A percentile compares a stretch with the other conserved stretches of the same genome.
Conservation (phyloP, 176 grass and related monocot genomes). For the Ensete glaucum region DNA sequence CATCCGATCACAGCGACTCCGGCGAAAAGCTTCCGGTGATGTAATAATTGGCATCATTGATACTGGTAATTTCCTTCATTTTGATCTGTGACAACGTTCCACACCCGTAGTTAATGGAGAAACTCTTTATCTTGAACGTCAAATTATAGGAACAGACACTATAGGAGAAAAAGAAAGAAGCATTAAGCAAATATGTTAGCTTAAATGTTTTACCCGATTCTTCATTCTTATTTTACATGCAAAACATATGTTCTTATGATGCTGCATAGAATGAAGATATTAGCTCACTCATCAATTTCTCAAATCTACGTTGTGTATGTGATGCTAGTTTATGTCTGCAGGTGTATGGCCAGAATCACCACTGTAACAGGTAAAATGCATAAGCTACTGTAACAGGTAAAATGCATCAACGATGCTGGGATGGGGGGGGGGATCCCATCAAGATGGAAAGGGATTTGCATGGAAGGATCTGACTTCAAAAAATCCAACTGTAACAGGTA, state of each 20-base stretch:
- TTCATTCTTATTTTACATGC: background rate
- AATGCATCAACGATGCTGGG: conserved; percentile 64
- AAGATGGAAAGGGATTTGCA: conserved; percentile 82
- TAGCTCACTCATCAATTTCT: background rate
- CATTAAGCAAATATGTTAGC: too few relatives aligned
- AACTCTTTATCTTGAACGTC: background rate
- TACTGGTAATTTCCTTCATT: conserved; percentile 32
- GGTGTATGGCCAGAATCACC: conserved; percentile 87
- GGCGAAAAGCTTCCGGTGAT: conserved; percentile 52
- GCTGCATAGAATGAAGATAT: too few relatives aligned
- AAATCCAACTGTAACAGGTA: conserved; percentile 82
- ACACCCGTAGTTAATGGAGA: background rate
- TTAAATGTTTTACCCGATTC: background rate
- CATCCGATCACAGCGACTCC: conserved; percentile 43
- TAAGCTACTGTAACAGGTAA: too few relatives aligned
- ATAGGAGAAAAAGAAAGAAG: background rate
- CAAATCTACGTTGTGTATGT: background rate
- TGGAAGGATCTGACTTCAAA: conserved; percentile 97
- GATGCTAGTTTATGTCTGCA: conserved; percentile 5
- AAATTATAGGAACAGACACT: background rate
- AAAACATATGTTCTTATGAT: background rate
- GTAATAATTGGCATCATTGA: conserved; percentile 78
- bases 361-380: too few relatives aligned
- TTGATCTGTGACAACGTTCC: background rate
- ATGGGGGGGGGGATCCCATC: conserved; percentile 55